Evolutionary conservation across 1,284 basidiomycete genomes (phyloP), one percentile per base, ranked within the genome.

Genomic region (Ganoderma multipileum): DNA sequence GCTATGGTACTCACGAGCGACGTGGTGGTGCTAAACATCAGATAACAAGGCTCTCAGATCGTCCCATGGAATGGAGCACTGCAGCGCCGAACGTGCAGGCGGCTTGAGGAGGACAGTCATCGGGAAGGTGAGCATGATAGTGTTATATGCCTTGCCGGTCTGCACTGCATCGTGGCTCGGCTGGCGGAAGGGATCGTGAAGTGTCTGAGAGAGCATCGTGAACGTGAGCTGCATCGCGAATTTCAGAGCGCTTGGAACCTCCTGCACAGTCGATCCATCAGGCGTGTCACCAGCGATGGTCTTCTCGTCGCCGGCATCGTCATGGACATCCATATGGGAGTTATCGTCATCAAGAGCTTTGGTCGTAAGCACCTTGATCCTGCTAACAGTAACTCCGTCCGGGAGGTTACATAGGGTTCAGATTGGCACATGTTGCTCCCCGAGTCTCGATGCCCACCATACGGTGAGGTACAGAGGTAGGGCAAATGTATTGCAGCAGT

Each of bases 401-500:
- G 74, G 66, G 28, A 73, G 65, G 33, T n/a, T n/a, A n/a, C 9
- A 71, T 70, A 20, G 69, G 70, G 64, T 71, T 69, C 20, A 72
- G 66, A 23, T 75, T 75, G 2, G 72, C 67, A 11, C 82, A 80
- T 30, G 78, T 80, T 6, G 58, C 39, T 3, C 64, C 58, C 11
- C 69, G 67, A 33, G 69, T 64, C 64, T 72, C 71, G 18, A 85
- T 76, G 28, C 81, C 85, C 50, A 86, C 85, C 38, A 85, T 84
- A 69, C 87, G 90, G 65, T 89, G 86, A 41, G 98, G 82, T 2
- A 95, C 79, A 3, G 94, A 91, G 16, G 85, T 86, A 1, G 90
- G 85, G n/a, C 90, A 85, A 36, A 97, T 96, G 75, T 97, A 98
- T 81, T 99, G 96, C 73, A 98, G 83, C 14, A 98, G 79, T 0